Base-by-base conservation (phyloP, 1,284 basidiomycete genomes). In the Vanrija sp. region DNA sequence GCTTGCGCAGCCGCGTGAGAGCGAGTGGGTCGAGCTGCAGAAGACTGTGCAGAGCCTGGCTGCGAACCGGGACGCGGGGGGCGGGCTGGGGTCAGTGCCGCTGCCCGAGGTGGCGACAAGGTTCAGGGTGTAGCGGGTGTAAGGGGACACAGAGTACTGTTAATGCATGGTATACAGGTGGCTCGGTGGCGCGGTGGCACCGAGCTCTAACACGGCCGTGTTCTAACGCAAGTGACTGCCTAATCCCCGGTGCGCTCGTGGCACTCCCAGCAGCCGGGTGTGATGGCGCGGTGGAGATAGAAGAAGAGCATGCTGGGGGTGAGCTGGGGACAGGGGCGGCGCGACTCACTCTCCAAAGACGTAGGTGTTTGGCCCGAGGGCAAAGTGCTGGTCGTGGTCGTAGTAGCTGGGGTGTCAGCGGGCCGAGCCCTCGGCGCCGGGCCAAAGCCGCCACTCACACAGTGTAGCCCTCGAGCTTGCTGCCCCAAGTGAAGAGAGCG, bases 11-110 rank as follows among this genome's bases (percentile, higher is more conserved):
- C 87, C 89, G 4, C 78, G 87, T 55, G 91, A 94, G 75, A 82
- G 83, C 6, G 91, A 95, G 73, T 95, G 91, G 91, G 82, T 83
- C 7, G 89, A 94, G 63, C 72, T 94, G 78, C 90, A 93, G 72
- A 87, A 88, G 78, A 87, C 85, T 16, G 69, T 92, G 5, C 66
- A 71, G 53, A 59, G 56, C 23, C 52, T 76, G 41, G 43, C 48
- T 12, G 39, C 45, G 10, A 25, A 31, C n/a, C 25, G 56, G 37
- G 57, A 55, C n/a, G 48, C 54, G 2, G 48, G 51, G 15, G 62
- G 45, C 10, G 41, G 51, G 18, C 19, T 38, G 22, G 45, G 51
- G 25, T 31, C 37, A 3, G 48, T 20, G 10, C 50, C 25, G 45
- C 23, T 37, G 4, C 20, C 37, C 24, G 38, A 36, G 8, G 41